A percentile compares a stretch with the other conserved stretches of the same genome.
These are phyloP conservation scores for Schwanniomyces etchellsii DNA, from an alignment of 1,139 yeast species.

Conservation along the genomic window DNA sequence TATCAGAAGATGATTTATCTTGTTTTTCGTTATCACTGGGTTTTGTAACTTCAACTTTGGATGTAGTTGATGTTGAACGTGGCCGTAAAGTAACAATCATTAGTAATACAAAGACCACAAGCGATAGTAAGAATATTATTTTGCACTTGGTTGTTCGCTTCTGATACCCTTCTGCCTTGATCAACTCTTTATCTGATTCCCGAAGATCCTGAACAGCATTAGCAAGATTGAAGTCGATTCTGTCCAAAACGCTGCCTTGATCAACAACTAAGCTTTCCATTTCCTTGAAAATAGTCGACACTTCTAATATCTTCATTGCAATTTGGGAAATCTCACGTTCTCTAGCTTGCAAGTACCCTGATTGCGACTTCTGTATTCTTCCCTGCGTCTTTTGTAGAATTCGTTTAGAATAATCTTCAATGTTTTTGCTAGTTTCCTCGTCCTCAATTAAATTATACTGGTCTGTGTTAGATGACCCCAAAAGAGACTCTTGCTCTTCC, in stretches of 20 bases:
- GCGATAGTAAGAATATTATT: slow-evolving; percentile 63
- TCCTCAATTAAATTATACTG: slow-evolving; percentile 30
- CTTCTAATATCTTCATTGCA: slow-evolving; percentile 92
- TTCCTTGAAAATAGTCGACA: slow-evolving; percentile 88
- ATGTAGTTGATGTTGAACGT: slow-evolving; percentile 3
- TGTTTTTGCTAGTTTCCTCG: slow-evolving; percentile 32
- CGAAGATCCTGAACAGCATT: slow-evolving; percentile 72
- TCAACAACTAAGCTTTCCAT: slow-evolving; percentile 89
- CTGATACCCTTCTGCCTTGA: slow-evolving; percentile 75
- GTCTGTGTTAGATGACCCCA: slow-evolving; percentile 8
- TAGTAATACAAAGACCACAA: slow-evolving; percentile 68
- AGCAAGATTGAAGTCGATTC: slow-evolving; percentile 87
- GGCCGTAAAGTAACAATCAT: slow-evolving; percentile 73
- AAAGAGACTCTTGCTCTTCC: slow-evolving; percentile 22
- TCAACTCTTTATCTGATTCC: slow-evolving; percentile 71
- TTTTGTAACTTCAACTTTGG: background rate
- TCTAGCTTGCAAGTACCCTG: slow-evolving; percentile 56
- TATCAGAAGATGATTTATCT: background rate
- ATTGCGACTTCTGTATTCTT: slow-evolving; percentile 28
- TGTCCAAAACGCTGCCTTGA: slow-evolving; percentile 88
- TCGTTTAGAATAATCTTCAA: slow-evolving; percentile 41
- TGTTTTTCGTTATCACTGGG: background rate
- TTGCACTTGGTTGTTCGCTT: slow-evolving; percentile 89
- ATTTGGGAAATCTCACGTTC: slow-evolving; percentile 85
- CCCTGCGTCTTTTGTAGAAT: slow-evolving; percentile 43